Base-by-base conservation (phyloP, 345 rosid species). In the Trapa incisa region DNA sequence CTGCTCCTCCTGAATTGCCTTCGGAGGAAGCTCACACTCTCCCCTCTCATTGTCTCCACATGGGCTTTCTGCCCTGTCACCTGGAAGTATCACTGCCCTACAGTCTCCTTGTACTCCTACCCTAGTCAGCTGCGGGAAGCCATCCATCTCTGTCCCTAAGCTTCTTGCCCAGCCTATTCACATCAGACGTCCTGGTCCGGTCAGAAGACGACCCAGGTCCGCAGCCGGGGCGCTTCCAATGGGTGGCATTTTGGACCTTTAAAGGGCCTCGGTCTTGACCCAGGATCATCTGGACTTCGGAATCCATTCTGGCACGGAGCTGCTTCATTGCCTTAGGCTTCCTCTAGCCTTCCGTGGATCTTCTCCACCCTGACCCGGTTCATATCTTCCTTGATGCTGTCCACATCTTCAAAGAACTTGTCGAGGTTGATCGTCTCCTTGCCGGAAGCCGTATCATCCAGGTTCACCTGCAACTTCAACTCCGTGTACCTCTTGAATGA, bases 1-100 rank as follows among this genome's bases (percentile, higher is more conserved):
- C 96, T 83, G 7, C 98, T 93, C 68, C 61, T 89, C 93, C 77
- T 89, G 93, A 17, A 89, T 86, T 1, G 96, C 98, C 80, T 82
- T 89, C 35, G 93, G 45, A 92, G 78, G 66, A 92, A 82, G 43
- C 84, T 86, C 58, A 88, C 97, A 41, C 98, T 88, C 65, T 92
- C 91, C 7, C 98, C 98, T 12, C 93, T 92, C 0, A 92, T 86
- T 0, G 89, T 85, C 12, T 89, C 87, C 48, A 87, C 96, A 17
- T 90, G 87, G 0, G 97, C 80, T 60, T 74, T 75, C 76, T 89
- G 78, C 35, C 96, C 93, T 0, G 93, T 92, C 53, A 89, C 82
- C 0, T 93, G 89, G 37, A 87, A 88, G 47, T 89, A 90, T 79
- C 97, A 82, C 45, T 96, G 83, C 60, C 80, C 95, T 35, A 89